phyloP scores from a whole-genome alignment of 768 basidiomycete genomes.

The Rhizopogon roseolus region DNA sequence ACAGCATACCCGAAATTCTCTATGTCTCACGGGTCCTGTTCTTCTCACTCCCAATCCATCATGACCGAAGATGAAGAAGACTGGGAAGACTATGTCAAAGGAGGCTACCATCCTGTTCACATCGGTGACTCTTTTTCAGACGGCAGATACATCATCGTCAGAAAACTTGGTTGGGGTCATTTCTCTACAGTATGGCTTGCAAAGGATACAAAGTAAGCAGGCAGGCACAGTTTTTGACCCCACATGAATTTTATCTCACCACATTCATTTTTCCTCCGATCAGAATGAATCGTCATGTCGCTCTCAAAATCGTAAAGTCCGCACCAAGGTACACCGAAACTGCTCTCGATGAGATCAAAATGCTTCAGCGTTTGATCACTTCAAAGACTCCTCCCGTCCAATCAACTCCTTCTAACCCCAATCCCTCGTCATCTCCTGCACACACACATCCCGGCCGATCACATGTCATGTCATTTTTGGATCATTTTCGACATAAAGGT shows the following conservation, averaged over 20 bases:
- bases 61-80: conserved; percentile 93
- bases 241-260: conserved; percentile 10
- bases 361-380: conserved; percentile 91
- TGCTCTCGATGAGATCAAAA: conserved; percentile 97
- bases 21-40: conserved; percentile 74
- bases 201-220: conserved; percentile 68
- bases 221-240: conserved; percentile 2
- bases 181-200: conserved; percentile 94
- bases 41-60: conserved; percentile 69
- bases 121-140: conserved; percentile 90
- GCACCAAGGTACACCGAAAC: conserved; percentile 97
- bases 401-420: conserved; percentile 43
- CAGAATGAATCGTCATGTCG: conserved; percentile 94
- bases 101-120: conserved; percentile 90
- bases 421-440: conserved; percentile 47
- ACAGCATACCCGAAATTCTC: conserved; percentile 31
- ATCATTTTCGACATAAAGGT: conserved; percentile 95
- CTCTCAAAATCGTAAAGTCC: conserved; percentile 98
- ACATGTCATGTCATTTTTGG: conserved; percentile 96
- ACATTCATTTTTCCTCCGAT: conserved; percentile 7
- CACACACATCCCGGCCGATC: conserved; percentile 82
- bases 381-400: conserved; percentile 57
- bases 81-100: conserved; percentile 82
- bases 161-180: conserved; percentile 96
- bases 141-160: conserved; percentile 82